phyloP scores from a whole-genome alignment of 805 yeast species.

The Kockiozyma suomiensis region DNA sequence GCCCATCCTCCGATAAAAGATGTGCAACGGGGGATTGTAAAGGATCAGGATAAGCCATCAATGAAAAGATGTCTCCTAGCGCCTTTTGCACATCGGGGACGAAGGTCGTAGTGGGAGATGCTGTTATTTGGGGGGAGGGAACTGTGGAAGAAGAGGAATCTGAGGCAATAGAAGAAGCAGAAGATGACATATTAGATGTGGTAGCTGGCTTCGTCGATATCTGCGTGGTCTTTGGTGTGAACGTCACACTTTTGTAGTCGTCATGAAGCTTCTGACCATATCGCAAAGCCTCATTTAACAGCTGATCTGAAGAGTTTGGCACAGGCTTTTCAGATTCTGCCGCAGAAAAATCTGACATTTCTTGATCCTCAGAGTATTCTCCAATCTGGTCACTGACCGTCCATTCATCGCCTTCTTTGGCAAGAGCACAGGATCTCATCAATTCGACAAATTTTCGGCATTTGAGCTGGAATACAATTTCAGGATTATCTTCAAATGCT shows the following conservation, averaged over 20 bases:
- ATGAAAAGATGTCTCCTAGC: slow-evolving; percentile 52
- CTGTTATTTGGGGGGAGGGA: background rate
- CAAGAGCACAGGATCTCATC: slow-evolving; percentile 39
- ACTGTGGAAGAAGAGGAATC: background rate
- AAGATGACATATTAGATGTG: background rate
- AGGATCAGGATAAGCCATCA: slow-evolving; percentile 59
- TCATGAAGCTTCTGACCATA: slow-evolving; percentile 48
- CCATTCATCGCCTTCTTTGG: slow-evolving; percentile 8
- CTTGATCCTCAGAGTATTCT: slow-evolving; percentile 19
- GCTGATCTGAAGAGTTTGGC: slow-evolving; percentile 9
- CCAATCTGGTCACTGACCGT: background rate
- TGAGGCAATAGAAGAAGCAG: background rate
- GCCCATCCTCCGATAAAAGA: slow-evolving; percentile 45
- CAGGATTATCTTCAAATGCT: slow-evolving; percentile 43
- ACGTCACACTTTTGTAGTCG: slow-evolving; percentile 37
- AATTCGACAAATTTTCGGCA: slow-evolving; percentile 51
- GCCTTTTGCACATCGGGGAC: slow-evolving; percentile 41
- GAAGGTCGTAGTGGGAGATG: background rate
- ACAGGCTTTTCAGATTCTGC: slow-evolving; percentile 2
- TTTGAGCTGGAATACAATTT: slow-evolving; percentile 48
- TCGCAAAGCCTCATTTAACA: slow-evolving; percentile 44
- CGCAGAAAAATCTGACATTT: slow-evolving; percentile 20
- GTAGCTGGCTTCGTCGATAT: background rate
- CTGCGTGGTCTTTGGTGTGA: background rate
- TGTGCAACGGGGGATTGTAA: slow-evolving; percentile 44